Evolutionary conservation across 2,329 filamentous ascomycete genomes (phyloP).

Genomic region (Colletotrichum tamarilloi): DNA sequence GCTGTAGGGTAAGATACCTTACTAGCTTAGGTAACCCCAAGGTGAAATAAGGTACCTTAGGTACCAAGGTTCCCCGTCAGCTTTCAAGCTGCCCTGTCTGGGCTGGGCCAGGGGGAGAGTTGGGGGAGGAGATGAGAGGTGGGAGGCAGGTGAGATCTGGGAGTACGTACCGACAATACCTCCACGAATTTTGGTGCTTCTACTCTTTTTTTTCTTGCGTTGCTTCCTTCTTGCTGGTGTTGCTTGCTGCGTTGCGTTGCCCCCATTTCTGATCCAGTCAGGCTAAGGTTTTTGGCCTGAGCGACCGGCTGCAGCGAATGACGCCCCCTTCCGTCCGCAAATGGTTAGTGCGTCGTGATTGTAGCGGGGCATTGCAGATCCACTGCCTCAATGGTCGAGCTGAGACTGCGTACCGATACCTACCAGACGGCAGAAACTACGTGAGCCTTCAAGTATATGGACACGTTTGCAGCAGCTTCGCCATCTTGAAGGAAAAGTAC

Average conservation of each 20-base stretch:
- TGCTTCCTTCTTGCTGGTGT: not conserved
- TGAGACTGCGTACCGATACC: conserved; percentile 17
- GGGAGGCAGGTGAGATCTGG: not conserved
- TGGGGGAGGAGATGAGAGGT: not conserved
- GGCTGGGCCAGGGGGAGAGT: not conserved
- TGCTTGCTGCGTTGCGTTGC: not conserved
- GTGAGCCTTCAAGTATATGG: conserved; percentile 1
- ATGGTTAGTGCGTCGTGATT: conserved; percentile 1
- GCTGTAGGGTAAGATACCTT: no score
- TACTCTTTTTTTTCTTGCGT: not conserved
- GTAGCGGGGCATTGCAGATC: conserved; percentile 27
- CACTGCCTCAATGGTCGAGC: conserved; percentile 27
- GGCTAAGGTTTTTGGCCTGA: conserved; percentile 27
- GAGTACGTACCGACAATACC: not conserved
- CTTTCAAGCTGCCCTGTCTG: not conserved
- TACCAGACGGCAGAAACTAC: not conserved
- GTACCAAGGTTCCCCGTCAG: not conserved
- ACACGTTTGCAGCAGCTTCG: not conserved
- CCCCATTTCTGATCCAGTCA: conserved; percentile 11
- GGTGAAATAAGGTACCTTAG: no score
- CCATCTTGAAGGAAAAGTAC: not conserved
- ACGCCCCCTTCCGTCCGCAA: conserved; percentile 9
- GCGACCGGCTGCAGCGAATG: conserved; percentile 36
- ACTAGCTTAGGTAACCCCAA: no score
- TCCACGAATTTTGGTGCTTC: not conserved